These are phyloP conservation scores for Brassica napus DNA, from an alignment of 345 rosid species.

Conservation along the genomic window Da-Ae NC_063434.1:26790501-26791000, in stretches of 20 bases:
- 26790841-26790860: constrained; percentile 42
- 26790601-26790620: constrained; percentile 11
- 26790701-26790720: constrained; percentile 43
- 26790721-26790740: constrained; percentile 17
- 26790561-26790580: constrained; percentile 10
- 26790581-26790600: constrained; percentile 26
- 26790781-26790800: constrained; percentile 54
- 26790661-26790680: constrained; percentile 27
- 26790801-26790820: constrained; percentile 21
- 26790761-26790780: constrained; percentile 59
- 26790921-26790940: background rate
- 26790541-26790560: background rate
- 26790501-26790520: background rate
- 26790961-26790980: background rate
- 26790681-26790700: constrained; percentile 37
- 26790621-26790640: background rate
- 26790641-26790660: constrained; percentile 20
- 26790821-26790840: constrained; percentile 47
- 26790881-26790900: constrained; percentile 3
- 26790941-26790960: background rate
- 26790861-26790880: constrained; percentile 16
- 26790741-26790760: constrained; percentile 53
- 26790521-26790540: background rate
- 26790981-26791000: background rate
- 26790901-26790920: background rate